Base-by-base conservation (phyloP, 2,329 filamentous ascomycete species). In the Stachybotrys echinatus region DNA sequence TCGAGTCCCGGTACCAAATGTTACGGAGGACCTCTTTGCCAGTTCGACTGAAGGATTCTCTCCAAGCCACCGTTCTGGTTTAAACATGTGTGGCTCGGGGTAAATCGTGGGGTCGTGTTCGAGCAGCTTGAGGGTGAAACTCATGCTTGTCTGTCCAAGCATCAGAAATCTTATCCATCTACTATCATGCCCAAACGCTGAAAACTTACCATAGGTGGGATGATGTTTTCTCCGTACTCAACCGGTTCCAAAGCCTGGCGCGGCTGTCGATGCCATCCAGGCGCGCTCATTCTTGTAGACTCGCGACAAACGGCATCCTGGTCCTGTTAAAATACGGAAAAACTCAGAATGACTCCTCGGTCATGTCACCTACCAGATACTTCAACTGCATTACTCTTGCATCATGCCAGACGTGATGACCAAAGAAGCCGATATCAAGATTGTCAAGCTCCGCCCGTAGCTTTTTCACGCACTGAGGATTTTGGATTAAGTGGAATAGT, bases 231-330 rank as follows among this genome's bases (percentile, higher is more conserved):
- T 7, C 44, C 37, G 7, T 52, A 55, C 2, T 50, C 6, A 3
- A 52, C 34, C 5, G 23, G 46, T 12, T 48, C 17, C 2, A 22
- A 17, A 21, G 48, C 49, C 22, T 54, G 51, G 22, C 54, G 44
- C 6, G 54, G 54, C n/a, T 55, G 54, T 6, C 54, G 47, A 44
- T 56, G 54, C 54, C 54, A 56, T 4, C 44, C 39, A 2, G 54
- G 54, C 5, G 54, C 51, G 22, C 54, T 56, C n/a, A 55, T 20
- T 5, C 54, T 45, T 4, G 49, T 51, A 12, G 54, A 54, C 40
- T 56, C 54, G n/a, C 52, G 50, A 12, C 53, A 55, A 6, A 56
- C 44, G 6, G 54, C 54, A 40, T 55, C 54, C 54, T 56, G 19
- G 5, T 18, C 18, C 23, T n/a, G n/a, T n/a, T n/a, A n/a, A n/a